These are phyloP conservation scores for Salmacisia buchloeana DNA, from an alignment of 1,284 basidiomycete species.

Conservation along the genomic window DNA sequence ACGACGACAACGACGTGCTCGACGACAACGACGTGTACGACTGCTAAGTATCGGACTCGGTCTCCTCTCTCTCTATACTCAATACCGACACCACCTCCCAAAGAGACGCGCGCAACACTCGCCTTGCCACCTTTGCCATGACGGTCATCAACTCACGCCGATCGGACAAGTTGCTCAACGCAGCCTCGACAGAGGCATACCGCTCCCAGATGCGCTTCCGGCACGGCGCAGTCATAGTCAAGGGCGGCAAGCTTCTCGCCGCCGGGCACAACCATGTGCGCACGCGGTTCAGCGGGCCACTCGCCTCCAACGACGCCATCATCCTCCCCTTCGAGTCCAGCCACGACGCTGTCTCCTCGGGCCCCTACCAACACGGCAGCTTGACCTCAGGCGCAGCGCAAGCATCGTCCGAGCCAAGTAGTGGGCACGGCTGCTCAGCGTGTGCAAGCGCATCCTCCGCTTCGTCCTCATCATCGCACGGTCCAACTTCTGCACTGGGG, in stretches of 20 bases:
- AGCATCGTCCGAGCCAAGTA: background rate
- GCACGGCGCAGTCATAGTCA: conserved; percentile 22
- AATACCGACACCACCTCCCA: too few relatives aligned
- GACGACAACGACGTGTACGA: background rate
- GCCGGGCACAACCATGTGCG: conserved; percentile 23
- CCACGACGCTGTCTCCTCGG: background rate
- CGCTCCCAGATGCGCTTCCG: conserved; percentile 21
- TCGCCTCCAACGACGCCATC: conserved; percentile 5
- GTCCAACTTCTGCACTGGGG: too few relatives aligned
- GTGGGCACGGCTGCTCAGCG: too few relatives aligned
- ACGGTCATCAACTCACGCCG: conserved; percentile 5
- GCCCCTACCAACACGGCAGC: background rate
- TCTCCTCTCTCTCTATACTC: too few relatives aligned
- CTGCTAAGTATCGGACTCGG: background rate
- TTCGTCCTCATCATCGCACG: too few relatives aligned
- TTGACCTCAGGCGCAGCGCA: background rate
- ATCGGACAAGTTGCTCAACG: conserved; percentile 22
- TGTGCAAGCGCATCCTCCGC: too few relatives aligned
- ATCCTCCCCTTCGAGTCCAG: background rate
- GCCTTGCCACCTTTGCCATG: background rate
- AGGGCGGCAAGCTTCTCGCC: conserved; percentile 23
- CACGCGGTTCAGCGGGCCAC: conserved; percentile 16
- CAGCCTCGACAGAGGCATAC: conserved; percentile 21
- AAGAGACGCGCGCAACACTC: too few relatives aligned
- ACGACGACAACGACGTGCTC: background rate